Percentiles rank a stretch among this genome's conserved stretches.
These are phyloP conservation scores for Chytriomyces sp. DNA, from an alignment of 192 early-diverging fungal species.

Conservation along the genomic window DNA sequence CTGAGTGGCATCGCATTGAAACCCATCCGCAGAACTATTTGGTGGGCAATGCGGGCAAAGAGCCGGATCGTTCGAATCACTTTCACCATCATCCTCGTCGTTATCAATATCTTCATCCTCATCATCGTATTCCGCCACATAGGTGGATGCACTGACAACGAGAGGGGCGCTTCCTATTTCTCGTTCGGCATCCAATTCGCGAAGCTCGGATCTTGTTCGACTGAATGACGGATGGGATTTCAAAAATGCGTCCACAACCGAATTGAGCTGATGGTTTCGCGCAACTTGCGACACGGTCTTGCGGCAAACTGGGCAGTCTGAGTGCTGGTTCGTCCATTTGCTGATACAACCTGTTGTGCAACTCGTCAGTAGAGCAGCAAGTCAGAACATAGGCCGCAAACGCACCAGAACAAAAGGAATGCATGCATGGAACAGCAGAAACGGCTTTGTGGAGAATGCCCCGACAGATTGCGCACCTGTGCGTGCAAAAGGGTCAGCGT, in stretches of 20 bases:
- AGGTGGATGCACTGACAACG: background rate
- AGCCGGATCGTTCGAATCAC: background rate
- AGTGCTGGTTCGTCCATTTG: slow-evolving; percentile 24
- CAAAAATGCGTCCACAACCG: slow-evolving; percentile 24
- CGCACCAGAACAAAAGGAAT: slow-evolving; percentile 41
- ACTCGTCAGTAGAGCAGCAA: too few relatives aligned
- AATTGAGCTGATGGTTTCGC: slow-evolving; percentile 35
- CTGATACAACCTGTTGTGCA: slow-evolving; percentile 14
- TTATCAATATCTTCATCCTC: slow-evolving; percentile 33
- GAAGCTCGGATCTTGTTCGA: slow-evolving; percentile 16
- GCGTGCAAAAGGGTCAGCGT: background rate
- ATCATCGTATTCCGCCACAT: slow-evolving; percentile 13
- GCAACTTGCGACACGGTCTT: slow-evolving; percentile 12
- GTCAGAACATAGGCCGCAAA: too few relatives aligned
- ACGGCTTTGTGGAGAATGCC: slow-evolving; percentile 31
- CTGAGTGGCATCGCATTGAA: slow-evolving; percentile 9
- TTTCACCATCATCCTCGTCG: slow-evolving; percentile 37
- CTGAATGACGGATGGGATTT: slow-evolving; percentile 24
- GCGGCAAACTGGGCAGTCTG: slow-evolving; percentile 38
- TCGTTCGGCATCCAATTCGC: slow-evolving; percentile 29
- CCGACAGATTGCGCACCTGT: slow-evolving; percentile 39
- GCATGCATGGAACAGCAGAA: slow-evolving; percentile 39
- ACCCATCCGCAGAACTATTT: slow-evolving; percentile 21
- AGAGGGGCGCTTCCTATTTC: background rate
- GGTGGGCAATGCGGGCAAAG: slow-evolving; percentile 25